Conservation (phyloP, 2,329 filamentous ascomycete genomes). For the Xylaria sp. region DNA sequence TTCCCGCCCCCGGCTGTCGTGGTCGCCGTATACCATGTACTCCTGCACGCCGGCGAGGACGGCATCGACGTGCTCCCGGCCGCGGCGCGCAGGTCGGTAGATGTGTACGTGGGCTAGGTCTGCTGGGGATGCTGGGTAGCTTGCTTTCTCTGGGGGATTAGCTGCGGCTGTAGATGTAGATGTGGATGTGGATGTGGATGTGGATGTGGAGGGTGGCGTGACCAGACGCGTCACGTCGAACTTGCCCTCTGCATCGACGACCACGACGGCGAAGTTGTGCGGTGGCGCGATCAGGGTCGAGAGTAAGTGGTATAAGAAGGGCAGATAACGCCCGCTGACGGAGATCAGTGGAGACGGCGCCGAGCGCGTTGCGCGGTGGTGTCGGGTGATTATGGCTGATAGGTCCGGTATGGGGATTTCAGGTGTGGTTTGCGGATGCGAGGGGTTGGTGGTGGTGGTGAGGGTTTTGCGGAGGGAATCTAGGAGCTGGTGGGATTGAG, state of each 20-base stretch:
- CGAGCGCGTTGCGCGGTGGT: conserved; percentile 61
- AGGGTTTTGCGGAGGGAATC: conserved; percentile 36
- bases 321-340: conserved; percentile 63
- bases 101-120: conserved; percentile 65
- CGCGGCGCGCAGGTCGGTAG: conserved; percentile 53
- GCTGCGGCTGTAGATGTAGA: too few relatives aligned
- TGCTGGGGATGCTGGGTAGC: conserved; percentile 40
- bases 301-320: conserved; percentile 67
- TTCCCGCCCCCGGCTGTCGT: conserved; percentile 57
- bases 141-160: background rate
- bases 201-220: background rate
- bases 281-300: conserved; percentile 62
- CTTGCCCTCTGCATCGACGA: conserved; percentile 66
- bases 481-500: conserved; percentile 41
- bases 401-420: conserved; percentile 57
- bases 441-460: conserved; percentile 28
- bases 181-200: background rate
- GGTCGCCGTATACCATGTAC: conserved; percentile 63
- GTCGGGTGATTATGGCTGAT: conserved; percentile 58
- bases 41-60: conserved; percentile 56
- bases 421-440: conserved; percentile 30
- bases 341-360: conserved; percentile 56
- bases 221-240: conserved; percentile 65
- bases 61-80: conserved; percentile 46
- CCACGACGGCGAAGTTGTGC: conserved; percentile 59